Evolutionary conservation across 495 filamentous ascomycete genomes (phyloP).

Genomic region (Cercophora newfieldiana): DNA sequence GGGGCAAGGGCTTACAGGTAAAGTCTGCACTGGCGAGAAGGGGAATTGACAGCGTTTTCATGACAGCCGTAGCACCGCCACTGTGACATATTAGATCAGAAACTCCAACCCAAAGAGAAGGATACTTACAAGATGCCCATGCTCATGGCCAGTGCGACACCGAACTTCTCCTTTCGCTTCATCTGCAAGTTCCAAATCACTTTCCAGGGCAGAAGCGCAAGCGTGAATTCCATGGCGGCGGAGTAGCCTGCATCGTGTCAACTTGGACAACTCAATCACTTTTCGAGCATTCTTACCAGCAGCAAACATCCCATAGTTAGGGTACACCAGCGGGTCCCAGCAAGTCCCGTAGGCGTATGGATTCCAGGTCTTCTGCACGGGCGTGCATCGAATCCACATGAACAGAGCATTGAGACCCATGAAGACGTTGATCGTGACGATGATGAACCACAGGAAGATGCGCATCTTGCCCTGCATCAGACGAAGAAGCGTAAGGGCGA

Average conservation of each 20-base stretch:
- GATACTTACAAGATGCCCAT: constrained; percentile 41
- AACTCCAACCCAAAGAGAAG: not conserved
- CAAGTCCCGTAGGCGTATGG: constrained; percentile 31
- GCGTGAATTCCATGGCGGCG: constrained; percentile 36
- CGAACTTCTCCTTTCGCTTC: constrained; percentile 38
- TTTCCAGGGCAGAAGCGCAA: constrained; percentile 38
- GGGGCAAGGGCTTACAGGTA: constrained; percentile 23
- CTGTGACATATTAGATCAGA: constrained; percentile 12
- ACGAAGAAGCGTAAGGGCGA: constrained; percentile 37
- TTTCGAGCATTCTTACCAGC: constrained; percentile 19
- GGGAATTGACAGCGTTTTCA: constrained; percentile 33
- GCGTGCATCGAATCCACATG: constrained; percentile 37
- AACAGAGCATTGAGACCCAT: constrained; percentile 38
- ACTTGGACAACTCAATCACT: not conserved
- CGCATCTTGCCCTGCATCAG: constrained; percentile 23
- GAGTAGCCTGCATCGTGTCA: constrained; percentile 33
- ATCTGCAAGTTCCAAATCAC: constrained; percentile 39
- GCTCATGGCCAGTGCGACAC: constrained; percentile 42
- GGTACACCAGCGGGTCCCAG: constrained; percentile 27
- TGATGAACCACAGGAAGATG: constrained; percentile 32
- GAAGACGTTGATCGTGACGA: constrained; percentile 36
- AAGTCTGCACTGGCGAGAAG: constrained; percentile 30
- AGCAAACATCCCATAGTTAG: constrained; percentile 30
- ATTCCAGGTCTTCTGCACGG: constrained; percentile 36
- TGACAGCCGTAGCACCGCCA: constrained; percentile 31